Base-by-base conservation (phyloP, 441 rosid genomes). In the Manihot esculenta region DNA sequence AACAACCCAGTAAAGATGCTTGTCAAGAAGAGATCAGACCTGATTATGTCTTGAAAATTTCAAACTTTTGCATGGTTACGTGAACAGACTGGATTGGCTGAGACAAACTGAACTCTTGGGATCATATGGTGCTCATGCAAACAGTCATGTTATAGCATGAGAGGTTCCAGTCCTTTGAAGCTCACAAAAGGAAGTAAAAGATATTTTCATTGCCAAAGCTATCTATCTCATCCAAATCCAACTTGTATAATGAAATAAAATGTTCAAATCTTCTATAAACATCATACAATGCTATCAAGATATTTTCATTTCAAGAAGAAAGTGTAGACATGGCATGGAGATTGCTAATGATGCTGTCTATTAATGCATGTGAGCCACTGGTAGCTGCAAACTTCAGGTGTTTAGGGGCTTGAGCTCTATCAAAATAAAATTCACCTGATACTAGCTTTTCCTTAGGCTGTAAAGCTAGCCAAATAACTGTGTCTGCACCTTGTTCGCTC, bases 401-500 rank as follows among this genome's bases (percentile, higher is more conserved):
- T 66, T 90, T 92, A 11, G 86, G 75, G 17, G 89, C 92, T 81
- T 90, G 92, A 60, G 90, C 88, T 80, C 97, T 84, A 76, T 92
- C 96, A 30, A 94, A 94, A 71, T 92, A 92, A 78, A 94, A 90
- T 42, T 88, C 81, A 70, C 92, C 94, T 23, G 93, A 74, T 41
- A 75, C 86, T 55, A 94, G 70, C 67, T 88, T 89, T 65, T 92
- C 91, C 74, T 87, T 90, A 1, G 96, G 93, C 75, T 89, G 96
- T 64, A 94, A 74, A 42, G 93, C 93, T 81, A 94, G 62, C 97
- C 96, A 92, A 49, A 90, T 26, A 35, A 90, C 24, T 10, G 91
- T 90, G 74, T 94, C 97, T 17, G 97, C 97, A 55, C 95, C 99
- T 86, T 94, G 84, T 75, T 89, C 89, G 11, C 90, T 86, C 10